Conservation (phyloP, 2,329 filamentous ascomycete genomes). For the Metarhizium humberi region DNA sequence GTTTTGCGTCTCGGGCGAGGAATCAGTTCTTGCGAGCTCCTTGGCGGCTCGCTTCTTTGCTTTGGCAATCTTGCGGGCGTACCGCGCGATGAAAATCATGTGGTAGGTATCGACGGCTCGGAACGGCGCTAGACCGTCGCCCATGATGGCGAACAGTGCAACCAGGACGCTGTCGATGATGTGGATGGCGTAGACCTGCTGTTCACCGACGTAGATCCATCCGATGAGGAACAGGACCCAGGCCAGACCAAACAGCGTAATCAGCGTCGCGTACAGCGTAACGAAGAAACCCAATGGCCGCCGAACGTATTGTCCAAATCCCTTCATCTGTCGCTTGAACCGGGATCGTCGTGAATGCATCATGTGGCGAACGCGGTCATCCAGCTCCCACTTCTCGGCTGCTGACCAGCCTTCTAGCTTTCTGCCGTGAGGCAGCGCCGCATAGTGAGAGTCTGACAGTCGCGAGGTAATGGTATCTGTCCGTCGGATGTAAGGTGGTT, state of each 20-base stretch:
- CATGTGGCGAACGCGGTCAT: conserved; percentile 83
- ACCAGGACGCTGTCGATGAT: conserved; percentile 64
- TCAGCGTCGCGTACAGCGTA: conserved; percentile 72
- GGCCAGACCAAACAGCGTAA: conserved; percentile 75
- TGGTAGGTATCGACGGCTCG: conserved; percentile 77
- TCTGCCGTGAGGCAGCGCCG: conserved; percentile 67
- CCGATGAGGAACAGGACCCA: conserved; percentile 90
- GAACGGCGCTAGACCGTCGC: conserved; percentile 65
- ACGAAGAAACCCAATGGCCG: conserved; percentile 75
- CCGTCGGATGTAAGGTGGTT: conserved; percentile 22
- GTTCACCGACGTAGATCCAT: conserved; percentile 74
- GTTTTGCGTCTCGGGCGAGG: conserved; percentile 11
- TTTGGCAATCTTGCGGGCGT: conserved; percentile 31
- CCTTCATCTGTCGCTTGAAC: conserved; percentile 70
- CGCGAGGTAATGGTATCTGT: conserved; percentile 55
- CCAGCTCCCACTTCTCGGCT: conserved; percentile 65
- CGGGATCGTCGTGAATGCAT: conserved; percentile 71
- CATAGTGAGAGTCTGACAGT: conserved; percentile 63
- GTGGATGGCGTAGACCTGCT: conserved; percentile 60
- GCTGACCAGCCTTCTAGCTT: conserved; percentile 65
- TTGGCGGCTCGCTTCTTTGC: conserved; percentile 28
- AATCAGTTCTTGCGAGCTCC: neutral
- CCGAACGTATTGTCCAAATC: conserved; percentile 70
- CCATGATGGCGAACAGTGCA: conserved; percentile 61
- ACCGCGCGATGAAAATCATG: conserved; percentile 73